Percentiles rank a stretch among this genome's conserved stretches.
Conservation (phyloP, 202 grass and related monocot genomes). For the Tripidium arundinaceum region DNA sequence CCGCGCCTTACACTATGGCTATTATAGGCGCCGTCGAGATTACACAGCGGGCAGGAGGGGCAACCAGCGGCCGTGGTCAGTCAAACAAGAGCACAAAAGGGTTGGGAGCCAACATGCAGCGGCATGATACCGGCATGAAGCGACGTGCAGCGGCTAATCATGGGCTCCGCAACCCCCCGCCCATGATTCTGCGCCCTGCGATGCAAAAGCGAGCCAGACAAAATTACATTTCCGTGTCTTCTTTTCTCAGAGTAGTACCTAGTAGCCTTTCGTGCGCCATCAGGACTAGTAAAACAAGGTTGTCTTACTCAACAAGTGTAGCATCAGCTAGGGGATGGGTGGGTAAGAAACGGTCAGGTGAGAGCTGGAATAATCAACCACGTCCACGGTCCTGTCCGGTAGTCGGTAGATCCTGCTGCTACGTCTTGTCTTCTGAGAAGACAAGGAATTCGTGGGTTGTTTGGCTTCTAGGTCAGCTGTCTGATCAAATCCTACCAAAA, state of each 20-base stretch:
- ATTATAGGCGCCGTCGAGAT: no score
- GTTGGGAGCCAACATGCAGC: not conserved
- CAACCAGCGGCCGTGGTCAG: no score
- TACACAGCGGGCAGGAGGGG: no score
- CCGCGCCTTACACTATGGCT: not conserved
- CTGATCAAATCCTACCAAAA: conserved; percentile 11
- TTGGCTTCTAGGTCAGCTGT: conserved; percentile 25
- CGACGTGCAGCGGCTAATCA: conserved; percentile 30
- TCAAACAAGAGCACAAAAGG: not conserved
- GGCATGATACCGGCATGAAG: conserved; percentile 30
- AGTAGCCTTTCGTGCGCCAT: not conserved
- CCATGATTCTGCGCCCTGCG: conserved; percentile 15
- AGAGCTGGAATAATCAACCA: not conserved
- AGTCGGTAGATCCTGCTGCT: not conserved
- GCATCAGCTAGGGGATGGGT: not conserved
- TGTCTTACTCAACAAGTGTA: not conserved
- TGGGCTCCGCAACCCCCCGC: not conserved
- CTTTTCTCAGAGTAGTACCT: no score
- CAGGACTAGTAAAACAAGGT: not conserved
- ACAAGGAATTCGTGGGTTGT: no score
- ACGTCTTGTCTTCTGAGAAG: no score
- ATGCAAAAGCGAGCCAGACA: not conserved
- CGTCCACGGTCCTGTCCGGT: not conserved
- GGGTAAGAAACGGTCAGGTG: not conserved
- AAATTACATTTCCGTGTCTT: conserved; percentile 1